A percentile compares a stretch with the other conserved stretches of the same genome.
These are phyloP conservation scores for Aspergillus hortae DNA, from an alignment of 2,329 filamentous ascomycete genomes.

Conservation along the genomic window DNA sequence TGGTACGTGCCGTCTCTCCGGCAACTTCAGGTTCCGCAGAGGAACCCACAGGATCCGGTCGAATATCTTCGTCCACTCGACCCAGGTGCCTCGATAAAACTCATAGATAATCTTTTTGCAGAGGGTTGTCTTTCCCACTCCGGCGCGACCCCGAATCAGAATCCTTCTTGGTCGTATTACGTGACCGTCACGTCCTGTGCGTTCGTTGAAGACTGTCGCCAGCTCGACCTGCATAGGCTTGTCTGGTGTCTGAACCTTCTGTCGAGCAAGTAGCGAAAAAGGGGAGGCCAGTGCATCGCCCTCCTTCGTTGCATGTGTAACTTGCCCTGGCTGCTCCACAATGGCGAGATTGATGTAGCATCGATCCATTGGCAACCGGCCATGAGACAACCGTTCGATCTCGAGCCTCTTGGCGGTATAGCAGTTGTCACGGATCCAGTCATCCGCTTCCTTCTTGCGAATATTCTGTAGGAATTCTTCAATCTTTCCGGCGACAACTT, in stretches of 20 bases:
- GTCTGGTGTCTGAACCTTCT: background rate
- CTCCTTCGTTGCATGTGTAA: background rate
- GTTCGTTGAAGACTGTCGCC: background rate
- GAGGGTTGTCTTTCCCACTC: constrained; percentile 41
- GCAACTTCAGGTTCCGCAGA: constrained; percentile 30
- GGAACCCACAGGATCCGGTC: constrained; percentile 42
- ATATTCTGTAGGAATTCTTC: no score
- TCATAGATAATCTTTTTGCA: constrained; percentile 43
- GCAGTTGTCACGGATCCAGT: no score
- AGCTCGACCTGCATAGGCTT: background rate
- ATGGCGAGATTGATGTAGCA: constrained; percentile 4
- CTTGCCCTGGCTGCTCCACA: background rate
- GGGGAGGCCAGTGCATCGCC: no score
- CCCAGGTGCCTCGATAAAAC: constrained; percentile 14
- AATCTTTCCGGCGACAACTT: no score
- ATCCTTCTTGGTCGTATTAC: constrained; percentile 27
- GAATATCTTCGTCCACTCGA: constrained; percentile 18
- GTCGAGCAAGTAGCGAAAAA: background rate
- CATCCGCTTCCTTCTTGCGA: no score
- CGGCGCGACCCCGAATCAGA: constrained; percentile 36
- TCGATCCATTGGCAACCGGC: background rate
- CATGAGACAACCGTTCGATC: no score
- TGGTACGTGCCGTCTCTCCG: background rate
- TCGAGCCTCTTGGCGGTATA: no score
- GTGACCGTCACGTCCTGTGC: constrained; percentile 1